Base-by-base conservation (phyloP, 2,329 filamentous ascomycete genomes). In the Davidsoniella neocaledoniae region DNA sequence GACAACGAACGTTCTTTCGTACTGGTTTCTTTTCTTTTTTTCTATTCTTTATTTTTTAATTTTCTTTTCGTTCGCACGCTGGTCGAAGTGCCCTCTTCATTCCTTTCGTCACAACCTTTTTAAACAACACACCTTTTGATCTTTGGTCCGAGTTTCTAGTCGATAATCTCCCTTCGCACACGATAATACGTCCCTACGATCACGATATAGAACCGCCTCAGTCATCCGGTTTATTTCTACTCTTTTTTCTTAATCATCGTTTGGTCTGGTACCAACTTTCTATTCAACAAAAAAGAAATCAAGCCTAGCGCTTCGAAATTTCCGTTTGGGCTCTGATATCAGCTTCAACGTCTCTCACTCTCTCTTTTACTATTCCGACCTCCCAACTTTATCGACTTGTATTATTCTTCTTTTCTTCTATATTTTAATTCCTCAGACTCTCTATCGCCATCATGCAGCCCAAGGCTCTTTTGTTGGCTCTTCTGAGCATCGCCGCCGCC, bases 231-330 rank as follows among this genome's bases (percentile, higher is more conserved):
- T 36, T 14, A 29, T 48, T 26, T 50, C 50, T 49, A 45, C 39
- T 59, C 56, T 60, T 59, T 61, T 63, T 59, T 57, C 58, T 57
- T 57, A 56, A 60, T 58, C 54, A 57, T 54, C 57, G 56, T 60
- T 59, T 64, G 68, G 71, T 73, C 70, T 72, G 71, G 70, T 64
- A 73, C 71, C 69, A 65, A 49, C 54, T 54, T 60, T 62, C 64
- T 58, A 58, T 55, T 54, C 46, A 9, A 37, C 52, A 26, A 17
- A 49, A 23, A 36, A 46, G 14, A 51, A 54, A 58, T 62, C 62
- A 10, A 47, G 23, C n/a, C 10, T 25, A 36, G 33, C 9, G 47
- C 53, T 53, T 50, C 40, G 39, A 33, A 9, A 9, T 4, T 33
- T 33, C 26, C 26, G 26, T 33, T 33, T 33, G 26, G 10, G 26